Percentiles rank a stretch among this genome's conserved stretches.
phyloP scores from a whole-genome alignment of 208 protist genomes.

The Strigomonas galati region DNA sequence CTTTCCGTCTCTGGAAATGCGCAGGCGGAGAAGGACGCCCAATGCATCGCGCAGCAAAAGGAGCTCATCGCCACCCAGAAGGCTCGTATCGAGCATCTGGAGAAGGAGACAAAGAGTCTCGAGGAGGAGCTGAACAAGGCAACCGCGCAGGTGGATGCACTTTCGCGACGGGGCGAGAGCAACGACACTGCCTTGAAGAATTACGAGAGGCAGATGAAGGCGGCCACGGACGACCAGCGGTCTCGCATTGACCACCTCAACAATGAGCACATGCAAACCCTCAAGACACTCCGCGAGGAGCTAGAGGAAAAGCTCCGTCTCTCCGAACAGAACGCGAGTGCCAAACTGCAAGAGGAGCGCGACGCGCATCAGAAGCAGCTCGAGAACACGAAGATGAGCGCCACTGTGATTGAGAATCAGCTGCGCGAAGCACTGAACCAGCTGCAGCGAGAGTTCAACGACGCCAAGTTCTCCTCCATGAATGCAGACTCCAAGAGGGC shows the following conservation, averaged over 20 bases:
- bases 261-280: constrained; percentile 18
- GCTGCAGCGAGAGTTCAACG: constrained; percentile 7
- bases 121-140: constrained; percentile 9
- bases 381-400: constrained; percentile 14
- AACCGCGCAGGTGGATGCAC: constrained; percentile 4
- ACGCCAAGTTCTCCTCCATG: not conserved
- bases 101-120: constrained; percentile 12
- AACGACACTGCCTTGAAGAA: constrained; percentile 1
- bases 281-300: constrained; percentile 12
- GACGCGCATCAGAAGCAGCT: constrained; percentile 19
- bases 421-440: not conserved
- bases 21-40: constrained; percentile 1
- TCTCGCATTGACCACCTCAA: constrained; percentile 11
- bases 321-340: not conserved
- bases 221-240: constrained; percentile 15
- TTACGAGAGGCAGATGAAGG: constrained; percentile 13
- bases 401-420: constrained; percentile 12
- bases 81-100: constrained; percentile 3
- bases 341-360: constrained; percentile 18
- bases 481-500: not conserved
- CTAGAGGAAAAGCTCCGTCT: not conserved
- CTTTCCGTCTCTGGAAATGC: not conserved
- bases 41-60: constrained; percentile 1
- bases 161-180: not conserved
- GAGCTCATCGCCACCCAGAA: constrained; percentile 7